A percentile compares a stretch with the other conserved stretches of the same genome.
Evolutionary conservation across 257 asterid species (phyloP).

Genomic region (Salvia rosmarinus): DNA sequence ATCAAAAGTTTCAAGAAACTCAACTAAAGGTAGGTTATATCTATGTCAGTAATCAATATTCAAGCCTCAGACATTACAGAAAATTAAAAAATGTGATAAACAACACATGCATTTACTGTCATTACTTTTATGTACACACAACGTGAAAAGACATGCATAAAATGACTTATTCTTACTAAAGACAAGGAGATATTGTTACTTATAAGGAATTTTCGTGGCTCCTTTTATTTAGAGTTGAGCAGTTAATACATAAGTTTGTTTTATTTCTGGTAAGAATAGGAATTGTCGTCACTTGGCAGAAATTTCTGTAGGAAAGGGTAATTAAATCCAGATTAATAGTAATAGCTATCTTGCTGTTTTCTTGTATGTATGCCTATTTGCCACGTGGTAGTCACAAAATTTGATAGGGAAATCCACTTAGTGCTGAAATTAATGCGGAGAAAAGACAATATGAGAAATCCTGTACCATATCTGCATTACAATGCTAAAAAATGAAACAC

Average conservation of each 20-base stretch:
- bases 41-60: background rate
- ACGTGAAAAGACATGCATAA: background rate
- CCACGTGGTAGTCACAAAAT: slow-evolving; percentile 10
- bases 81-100: background rate
- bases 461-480: slow-evolving; percentile 2
- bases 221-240: background rate
- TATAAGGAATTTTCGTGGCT: background rate
- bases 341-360: background rate
- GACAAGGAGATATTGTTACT: background rate
- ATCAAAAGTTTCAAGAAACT: background rate
- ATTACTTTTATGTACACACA: background rate
- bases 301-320: background rate
- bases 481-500: slow-evolving; percentile 6
- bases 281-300: background rate
- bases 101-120: background rate
- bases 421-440: slow-evolving; percentile 1
- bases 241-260: background rate
- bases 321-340: too few species aligned
- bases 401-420: too few species aligned
- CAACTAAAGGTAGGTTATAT: background rate
- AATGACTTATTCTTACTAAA: background rate
- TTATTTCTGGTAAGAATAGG: background rate
- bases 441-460: background rate
- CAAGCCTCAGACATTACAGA: background rate
- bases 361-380: background rate